Evolutionary conservation across 345 rosid species (phyloP), one percentile per base, ranked within the genome.

Genomic region (Salix suchowensis): DNA sequence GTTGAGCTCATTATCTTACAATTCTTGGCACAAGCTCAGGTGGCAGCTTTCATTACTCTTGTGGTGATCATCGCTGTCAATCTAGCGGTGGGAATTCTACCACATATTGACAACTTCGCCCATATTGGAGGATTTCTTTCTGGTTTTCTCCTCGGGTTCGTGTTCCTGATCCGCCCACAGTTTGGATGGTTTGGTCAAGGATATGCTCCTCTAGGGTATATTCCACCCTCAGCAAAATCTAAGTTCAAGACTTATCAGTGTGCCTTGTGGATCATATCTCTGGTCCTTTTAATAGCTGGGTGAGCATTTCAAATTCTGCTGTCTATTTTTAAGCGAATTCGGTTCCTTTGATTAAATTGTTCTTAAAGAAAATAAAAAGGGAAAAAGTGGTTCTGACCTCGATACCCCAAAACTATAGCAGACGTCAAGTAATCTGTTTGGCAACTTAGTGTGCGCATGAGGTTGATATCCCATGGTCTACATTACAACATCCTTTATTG

Each of bases 71-170:
- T 93, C 48, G 87, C 82, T 44, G 77, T 95, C 64, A 95, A 95
- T 83, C 86, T 95, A 86, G 98, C 92, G 21, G 88, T 93, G 7
- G 98, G 98, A 77, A 89, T 91, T 71, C 91, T 95, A 71, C 98
- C 98, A 0, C 97, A 94, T 40, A 96, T 95, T 19, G 98, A 95
- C 87, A 95, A 95, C 84, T 95, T 95, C 84, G 97, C 98, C 77
- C 98, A 95, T 50, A 90, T 95, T 23, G 98, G 98, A 79, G 98
- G 98, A 32, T 93, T 95, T 85, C 82, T 80, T 66, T 77, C 98
- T 0, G 98, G 98, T 42, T 95, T 95, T 79, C 82, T 95, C 44
- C 92, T 95, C 42, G 97, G 98, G 24, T 91, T 95, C 76, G 92
- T 95, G 75, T 86, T 95, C 74, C 76, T 95, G 52, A 89, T 95